Percentiles rank a stretch among this genome's conserved stretches.
Conservation (phyloP, 2,329 filamentous ascomycete species). For the Lachnellula arida region DNA sequence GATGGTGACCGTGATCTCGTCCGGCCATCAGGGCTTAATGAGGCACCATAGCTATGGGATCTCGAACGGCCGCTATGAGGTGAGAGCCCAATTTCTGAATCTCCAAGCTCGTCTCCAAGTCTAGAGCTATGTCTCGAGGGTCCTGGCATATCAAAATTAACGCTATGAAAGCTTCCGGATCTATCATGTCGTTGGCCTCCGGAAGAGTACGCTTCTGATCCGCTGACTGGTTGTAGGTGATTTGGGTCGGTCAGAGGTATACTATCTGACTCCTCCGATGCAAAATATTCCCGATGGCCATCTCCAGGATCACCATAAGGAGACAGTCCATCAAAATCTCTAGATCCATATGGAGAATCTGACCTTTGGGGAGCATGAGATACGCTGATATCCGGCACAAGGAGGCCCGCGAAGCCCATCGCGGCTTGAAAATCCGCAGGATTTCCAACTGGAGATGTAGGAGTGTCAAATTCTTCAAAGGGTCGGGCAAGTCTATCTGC, state of each 20-base stretch:
- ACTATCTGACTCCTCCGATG: slow-evolving; percentile 49
- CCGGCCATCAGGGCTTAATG: slow-evolving; percentile 45
- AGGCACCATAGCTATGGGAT: slow-evolving; percentile 53
- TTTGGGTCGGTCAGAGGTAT: slow-evolving; percentile 54
- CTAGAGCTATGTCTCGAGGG: slow-evolving; percentile 40
- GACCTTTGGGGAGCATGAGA: slow-evolving; percentile 24
- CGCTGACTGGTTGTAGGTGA: slow-evolving; percentile 53
- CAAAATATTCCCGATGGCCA: slow-evolving; percentile 31
- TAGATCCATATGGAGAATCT: slow-evolving; percentile 23
- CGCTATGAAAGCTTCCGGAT: slow-evolving; percentile 46
- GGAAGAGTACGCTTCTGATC: slow-evolving; percentile 34
- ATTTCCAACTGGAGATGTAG: slow-evolving; percentile 28
- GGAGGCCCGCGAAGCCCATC: slow-evolving; percentile 33
- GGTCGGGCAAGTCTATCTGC: slow-evolving; percentile 9
- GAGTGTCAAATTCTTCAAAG: slow-evolving; percentile 20
- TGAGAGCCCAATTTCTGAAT: slow-evolving; percentile 53
- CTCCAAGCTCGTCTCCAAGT: slow-evolving; percentile 55
- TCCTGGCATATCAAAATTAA: slow-evolving; percentile 42
- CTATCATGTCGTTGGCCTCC: slow-evolving; percentile 43
- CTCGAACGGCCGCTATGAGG: slow-evolving; percentile 38
- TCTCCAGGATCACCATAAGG: slow-evolving; percentile 26
- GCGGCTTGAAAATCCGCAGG: slow-evolving; percentile 30
- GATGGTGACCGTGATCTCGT: slow-evolving; percentile 53
- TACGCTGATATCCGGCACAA: slow-evolving; percentile 29
- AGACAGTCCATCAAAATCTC: slow-evolving; percentile 22